A percentile compares a stretch with the other conserved stretches of the same genome.
Evolutionary conservation across 108 stramenopile species (phyloP).

Genomic region (Schizochytrium sp.): DNA sequence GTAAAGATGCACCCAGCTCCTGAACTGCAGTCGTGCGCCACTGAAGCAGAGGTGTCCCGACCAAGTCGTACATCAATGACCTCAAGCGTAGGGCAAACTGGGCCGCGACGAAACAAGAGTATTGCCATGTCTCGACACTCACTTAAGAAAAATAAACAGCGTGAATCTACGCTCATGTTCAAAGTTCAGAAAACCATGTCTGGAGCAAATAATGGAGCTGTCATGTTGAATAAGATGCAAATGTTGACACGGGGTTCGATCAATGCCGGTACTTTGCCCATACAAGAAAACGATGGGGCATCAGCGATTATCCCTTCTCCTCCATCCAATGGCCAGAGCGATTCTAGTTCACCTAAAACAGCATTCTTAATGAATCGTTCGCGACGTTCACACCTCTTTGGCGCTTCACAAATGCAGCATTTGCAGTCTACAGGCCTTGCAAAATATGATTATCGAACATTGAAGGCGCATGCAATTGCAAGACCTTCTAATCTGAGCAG

Average conservation of each 20-base stretch:
- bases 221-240: not conserved
- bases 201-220: not conserved
- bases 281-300: no score
- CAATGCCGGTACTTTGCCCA: no score
- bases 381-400: no score
- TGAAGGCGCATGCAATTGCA: slow-evolving; percentile 3
- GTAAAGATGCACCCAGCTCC: not conserved
- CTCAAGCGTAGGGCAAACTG: not conserved
- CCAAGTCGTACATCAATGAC: not conserved
- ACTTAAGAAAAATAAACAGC: not conserved
- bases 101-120: no score
- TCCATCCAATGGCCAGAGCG: no score
- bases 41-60: not conserved
- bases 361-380: no score
- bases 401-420: not conserved
- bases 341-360: no score
- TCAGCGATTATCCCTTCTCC: no score
- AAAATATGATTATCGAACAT: not conserved
- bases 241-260: not conserved
- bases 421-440: not conserved
- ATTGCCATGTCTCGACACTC: not conserved
- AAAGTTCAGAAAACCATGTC: no score
- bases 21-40: slow-evolving; percentile 7
- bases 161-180: not conserved
- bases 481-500: not conserved